phyloP scores from a whole-genome alignment of 495 filamentous ascomycete genomes.

The Podospora sp. region DNA sequence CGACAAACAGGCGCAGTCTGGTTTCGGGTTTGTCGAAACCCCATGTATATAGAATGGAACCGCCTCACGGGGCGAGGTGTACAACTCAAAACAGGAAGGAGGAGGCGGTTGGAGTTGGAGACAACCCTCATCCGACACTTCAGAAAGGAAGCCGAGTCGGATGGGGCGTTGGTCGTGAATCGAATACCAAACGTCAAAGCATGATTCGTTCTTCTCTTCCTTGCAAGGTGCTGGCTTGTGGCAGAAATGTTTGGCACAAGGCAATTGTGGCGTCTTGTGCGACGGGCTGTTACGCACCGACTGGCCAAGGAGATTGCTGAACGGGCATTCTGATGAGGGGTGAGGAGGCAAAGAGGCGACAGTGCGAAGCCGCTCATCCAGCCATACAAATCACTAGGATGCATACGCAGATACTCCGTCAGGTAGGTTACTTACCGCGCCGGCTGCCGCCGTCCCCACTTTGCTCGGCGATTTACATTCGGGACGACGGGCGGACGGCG shows the following conservation, averaged over 20 bases:
- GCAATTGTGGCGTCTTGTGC: neutral
- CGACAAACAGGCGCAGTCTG: neutral
- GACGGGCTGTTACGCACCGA: neutral
- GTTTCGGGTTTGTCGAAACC: neutral
- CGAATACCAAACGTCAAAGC: slow-evolving; percentile 1
- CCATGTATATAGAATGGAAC: slow-evolving; percentile 27
- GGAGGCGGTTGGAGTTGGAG: neutral
- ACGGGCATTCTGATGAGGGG: neutral
- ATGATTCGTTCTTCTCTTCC: neutral
- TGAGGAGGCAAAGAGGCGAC: neutral
- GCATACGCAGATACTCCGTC: no score
- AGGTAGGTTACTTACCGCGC: no score
- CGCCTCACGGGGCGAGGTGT: slow-evolving; percentile 11
- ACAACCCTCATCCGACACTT: neutral
- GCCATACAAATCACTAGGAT: neutral
- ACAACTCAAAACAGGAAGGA: slow-evolving; percentile 10
- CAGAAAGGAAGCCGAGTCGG: neutral
- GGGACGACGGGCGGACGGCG: neutral
- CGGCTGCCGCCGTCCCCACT: neutral
- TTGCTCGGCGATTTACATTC: neutral
- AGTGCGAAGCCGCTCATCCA: no score
- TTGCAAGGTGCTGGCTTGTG: slow-evolving; percentile 4
- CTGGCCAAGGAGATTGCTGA: slow-evolving; percentile 1
- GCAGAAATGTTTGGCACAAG: slow-evolving; percentile 2
- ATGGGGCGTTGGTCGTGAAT: neutral